A percentile compares a stretch with the other conserved stretches of the same genome.
Conservation (phyloP, 495 filamentous ascomycete genomes). For the Tuber borchii region DNA sequence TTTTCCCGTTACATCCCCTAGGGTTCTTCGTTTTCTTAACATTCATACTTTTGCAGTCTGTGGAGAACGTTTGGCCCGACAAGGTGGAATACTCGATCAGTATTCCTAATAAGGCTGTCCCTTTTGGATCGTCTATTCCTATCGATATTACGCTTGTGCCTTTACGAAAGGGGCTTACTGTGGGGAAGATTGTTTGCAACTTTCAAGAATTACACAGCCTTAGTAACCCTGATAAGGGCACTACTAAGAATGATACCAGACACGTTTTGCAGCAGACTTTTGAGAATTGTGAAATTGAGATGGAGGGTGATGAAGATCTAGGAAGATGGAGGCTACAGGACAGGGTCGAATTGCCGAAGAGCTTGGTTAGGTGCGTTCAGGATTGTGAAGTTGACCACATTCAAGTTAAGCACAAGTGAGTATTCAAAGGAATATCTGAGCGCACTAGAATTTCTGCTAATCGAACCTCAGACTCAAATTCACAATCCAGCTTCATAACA, state of each 20-base stretch:
- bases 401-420: constrained; percentile 70
- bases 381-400: constrained; percentile 76
- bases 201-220: constrained; percentile 73
- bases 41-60: constrained; percentile 49
- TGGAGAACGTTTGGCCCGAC: constrained; percentile 89
- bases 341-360: constrained; percentile 66
- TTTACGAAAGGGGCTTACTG: constrained; percentile 74
- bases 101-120: constrained; percentile 80
- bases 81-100: constrained; percentile 90
- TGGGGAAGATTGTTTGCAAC: constrained; percentile 67
- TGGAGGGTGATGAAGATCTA: constrained; percentile 58
- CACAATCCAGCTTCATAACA: constrained; percentile 80
- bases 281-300: constrained; percentile 56
- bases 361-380: constrained; percentile 71
- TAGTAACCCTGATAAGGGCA: constrained; percentile 50
- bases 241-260: constrained; percentile 55
- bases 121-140: constrained; percentile 76
- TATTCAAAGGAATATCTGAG: neutral
- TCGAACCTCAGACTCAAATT: constrained; percentile 53
- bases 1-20: neutral
- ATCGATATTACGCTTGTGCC: constrained; percentile 76
- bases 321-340: constrained; percentile 64
- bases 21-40: constrained; percentile 1
- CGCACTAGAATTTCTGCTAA: constrained; percentile 9
- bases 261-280: constrained; percentile 60